phyloP scores from a whole-genome alignment of 345 rosid species.

The Melastoma malabathricum region DNA sequence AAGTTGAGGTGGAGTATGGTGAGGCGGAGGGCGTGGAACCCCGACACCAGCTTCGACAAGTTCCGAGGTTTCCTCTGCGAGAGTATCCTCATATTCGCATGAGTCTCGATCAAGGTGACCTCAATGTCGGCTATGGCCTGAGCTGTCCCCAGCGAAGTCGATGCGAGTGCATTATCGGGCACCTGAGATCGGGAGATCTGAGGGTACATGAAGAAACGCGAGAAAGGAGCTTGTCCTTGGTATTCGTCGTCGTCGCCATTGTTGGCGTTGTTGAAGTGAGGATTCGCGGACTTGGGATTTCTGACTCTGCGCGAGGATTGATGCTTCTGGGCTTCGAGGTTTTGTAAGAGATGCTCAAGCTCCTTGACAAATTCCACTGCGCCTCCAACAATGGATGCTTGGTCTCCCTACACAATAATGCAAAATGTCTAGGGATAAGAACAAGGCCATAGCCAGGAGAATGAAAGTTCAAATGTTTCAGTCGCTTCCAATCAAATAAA shows the following conservation, averaged over 20 bases:
- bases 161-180: slow-evolving; percentile 27
- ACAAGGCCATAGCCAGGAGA: no score
- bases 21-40: slow-evolving; percentile 52
- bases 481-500: no score
- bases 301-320: slow-evolving; percentile 8
- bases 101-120: slow-evolving; percentile 73
- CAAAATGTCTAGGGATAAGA: no score
- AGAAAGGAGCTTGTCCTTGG: slow-evolving; percentile 18
- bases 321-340: slow-evolving; percentile 57
- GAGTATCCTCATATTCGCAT: slow-evolving; percentile 72
- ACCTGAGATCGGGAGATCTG: slow-evolving; percentile 43
- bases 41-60: slow-evolving; percentile 47
- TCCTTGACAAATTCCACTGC: slow-evolving; percentile 86
- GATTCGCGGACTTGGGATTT: not conserved
- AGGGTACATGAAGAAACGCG: slow-evolving; percentile 43
- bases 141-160: slow-evolving; percentile 27
- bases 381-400: slow-evolving; percentile 86
- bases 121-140: slow-evolving; percentile 53
- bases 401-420: slow-evolving; percentile 54
- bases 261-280: not conserved
- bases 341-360: slow-evolving; percentile 54
- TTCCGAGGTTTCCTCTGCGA: slow-evolving; percentile 36
- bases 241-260: slow-evolving; percentile 4
- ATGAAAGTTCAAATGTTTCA: no score
- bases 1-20: slow-evolving; percentile 64